Evolutionary conservation across 2,329 filamentous ascomycete species (phyloP), one percentile per base, ranked within the genome.

Genomic region (Fusarium globosum): DNA sequence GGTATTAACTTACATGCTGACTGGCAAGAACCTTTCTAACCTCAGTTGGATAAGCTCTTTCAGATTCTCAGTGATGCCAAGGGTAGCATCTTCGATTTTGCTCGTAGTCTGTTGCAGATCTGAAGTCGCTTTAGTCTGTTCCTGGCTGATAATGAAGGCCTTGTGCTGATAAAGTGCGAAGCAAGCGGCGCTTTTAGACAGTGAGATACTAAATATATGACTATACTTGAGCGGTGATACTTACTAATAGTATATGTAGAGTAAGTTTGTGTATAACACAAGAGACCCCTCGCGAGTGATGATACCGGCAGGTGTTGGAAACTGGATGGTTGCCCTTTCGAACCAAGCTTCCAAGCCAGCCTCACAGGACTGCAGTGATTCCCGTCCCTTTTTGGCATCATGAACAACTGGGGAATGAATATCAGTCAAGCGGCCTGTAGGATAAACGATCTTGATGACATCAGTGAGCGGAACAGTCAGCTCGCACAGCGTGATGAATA

Each of bases 401-500:
- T 23, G 33, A 8, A 72, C 20, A 2, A 42, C 56, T 26, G 53
- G 28, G 3, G 45, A 33, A 8, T 48, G 12, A 2, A 28, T 23
- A 15, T 46, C 49, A 5, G 28, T 67, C 10, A 63, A 52, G 6
- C 52, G 48, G 8, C 62, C 48, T 18, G 66, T 53, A 11, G 61
- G 30, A 52, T 72, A 72, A 21, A 70, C 67, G 4, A 59, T 64
- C 15, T 42, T 70, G 38, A 72, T 70, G 23, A 70, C 67, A 30
- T 72, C 69, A 10, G 66, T 72, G 21, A 72, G 58, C 11, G 67
- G 36, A 4, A 72, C 55, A 30, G 69, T 63, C 14, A 72, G 53
- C 33, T 72, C 67, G 21, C 67, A 72, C 2, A 72, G 43, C 9
- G 59, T 67, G 39, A 72, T 69, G 28, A 72, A 72, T 6, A 70